Conservation (phyloP, 2,329 filamentous ascomycete species). For the Alternaria brassicae region DNA sequence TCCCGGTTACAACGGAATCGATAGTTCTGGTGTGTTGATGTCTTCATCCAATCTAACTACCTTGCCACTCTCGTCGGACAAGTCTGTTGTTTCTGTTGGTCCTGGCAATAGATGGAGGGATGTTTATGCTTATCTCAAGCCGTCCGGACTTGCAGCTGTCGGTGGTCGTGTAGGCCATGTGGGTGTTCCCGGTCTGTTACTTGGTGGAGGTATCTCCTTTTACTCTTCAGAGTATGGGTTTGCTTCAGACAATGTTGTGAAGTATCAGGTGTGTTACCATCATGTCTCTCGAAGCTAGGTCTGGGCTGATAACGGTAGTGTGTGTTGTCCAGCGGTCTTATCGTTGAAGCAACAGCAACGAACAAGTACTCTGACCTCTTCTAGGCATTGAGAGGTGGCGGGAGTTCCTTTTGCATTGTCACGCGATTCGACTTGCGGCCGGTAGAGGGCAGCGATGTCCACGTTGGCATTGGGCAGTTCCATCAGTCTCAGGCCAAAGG, state of each 20-base stretch:
- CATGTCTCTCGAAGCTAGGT: not conserved
- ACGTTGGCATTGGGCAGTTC: conserved; percentile 25
- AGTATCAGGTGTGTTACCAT: conserved; percentile 21
- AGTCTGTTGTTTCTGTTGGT: conserved; percentile 32
- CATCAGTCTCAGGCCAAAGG: conserved; percentile 16
- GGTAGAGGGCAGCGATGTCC: conserved; percentile 14
- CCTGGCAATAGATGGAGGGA: conserved; percentile 42
- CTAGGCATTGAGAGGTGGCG: conserved; percentile 42
- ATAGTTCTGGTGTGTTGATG: conserved; percentile 25
- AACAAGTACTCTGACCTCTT: conserved; percentile 40
- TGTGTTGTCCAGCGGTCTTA: conserved; percentile 34
- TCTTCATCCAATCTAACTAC: conserved; percentile 28
- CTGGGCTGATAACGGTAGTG: conserved; percentile 17
- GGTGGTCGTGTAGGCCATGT: conserved; percentile 41
- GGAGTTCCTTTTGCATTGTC: conserved; percentile 34
- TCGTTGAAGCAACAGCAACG: conserved; percentile 29
- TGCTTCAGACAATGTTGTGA: conserved; percentile 31
- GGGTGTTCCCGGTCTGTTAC: conserved; percentile 39
- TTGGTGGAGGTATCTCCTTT: conserved; percentile 37
- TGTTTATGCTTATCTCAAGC: conserved; percentile 37
- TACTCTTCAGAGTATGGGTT: conserved; percentile 29
- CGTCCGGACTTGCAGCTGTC: conserved; percentile 29
- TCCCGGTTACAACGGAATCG: conserved; percentile 23
- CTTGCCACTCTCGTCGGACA: conserved; percentile 32
- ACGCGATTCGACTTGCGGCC: conserved; percentile 27